A percentile compares a stretch with the other conserved stretches of the same genome.
Conservation (phyloP, 768 basidiomycete genomes). For the Termitomyces sp. region DNA sequence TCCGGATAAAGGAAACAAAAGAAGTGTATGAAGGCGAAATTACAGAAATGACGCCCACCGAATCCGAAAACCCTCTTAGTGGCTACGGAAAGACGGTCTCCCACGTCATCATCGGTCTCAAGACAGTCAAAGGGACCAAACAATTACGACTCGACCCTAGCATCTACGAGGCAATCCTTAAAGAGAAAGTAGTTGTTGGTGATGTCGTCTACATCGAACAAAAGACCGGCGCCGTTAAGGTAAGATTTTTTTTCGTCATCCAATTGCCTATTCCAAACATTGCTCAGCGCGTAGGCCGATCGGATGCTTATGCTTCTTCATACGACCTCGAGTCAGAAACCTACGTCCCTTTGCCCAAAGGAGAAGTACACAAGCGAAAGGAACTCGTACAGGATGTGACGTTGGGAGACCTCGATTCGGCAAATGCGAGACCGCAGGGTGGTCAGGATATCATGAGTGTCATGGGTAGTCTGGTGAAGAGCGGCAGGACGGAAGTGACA, state of each 20-base stretch:
- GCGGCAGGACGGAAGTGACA: constrained; percentile 91
- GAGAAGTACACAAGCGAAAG: constrained; percentile 22
- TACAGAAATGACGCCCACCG: constrained; percentile 93
- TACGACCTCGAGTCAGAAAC: constrained; percentile 98
- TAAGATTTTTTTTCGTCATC: constrained; percentile 25
- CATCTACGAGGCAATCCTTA: constrained; percentile 96
- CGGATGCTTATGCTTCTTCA: constrained; percentile 95
- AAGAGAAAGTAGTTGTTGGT: constrained; percentile 94
- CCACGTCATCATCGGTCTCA: constrained; percentile 95
- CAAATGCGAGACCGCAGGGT: constrained; percentile 93
- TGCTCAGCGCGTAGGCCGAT: constrained; percentile 85
- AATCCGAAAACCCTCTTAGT: constrained; percentile 94
- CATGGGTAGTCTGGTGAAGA: constrained; percentile 90
- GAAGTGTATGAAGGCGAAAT: constrained; percentile 99
- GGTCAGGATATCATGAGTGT: constrained; percentile 99
- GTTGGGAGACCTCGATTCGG: constrained; percentile 91
- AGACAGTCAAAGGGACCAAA: constrained; percentile 91
- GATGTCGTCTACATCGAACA: constrained; percentile 96
- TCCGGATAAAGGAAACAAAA: constrained; percentile 98
- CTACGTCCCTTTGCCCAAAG: constrained; percentile 85
- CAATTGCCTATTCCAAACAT: constrained; percentile 2
- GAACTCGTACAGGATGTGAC: constrained; percentile 24
- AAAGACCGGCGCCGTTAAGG: constrained; percentile 94
- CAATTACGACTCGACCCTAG: constrained; percentile 91
- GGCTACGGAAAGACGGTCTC: constrained; percentile 99